Percentiles rank a stretch among this genome's conserved stretches.
These are phyloP conservation scores for Aspergillus taichungensis DNA, from an alignment of 495 filamentous ascomycete species.

Conservation along the genomic window DNA sequence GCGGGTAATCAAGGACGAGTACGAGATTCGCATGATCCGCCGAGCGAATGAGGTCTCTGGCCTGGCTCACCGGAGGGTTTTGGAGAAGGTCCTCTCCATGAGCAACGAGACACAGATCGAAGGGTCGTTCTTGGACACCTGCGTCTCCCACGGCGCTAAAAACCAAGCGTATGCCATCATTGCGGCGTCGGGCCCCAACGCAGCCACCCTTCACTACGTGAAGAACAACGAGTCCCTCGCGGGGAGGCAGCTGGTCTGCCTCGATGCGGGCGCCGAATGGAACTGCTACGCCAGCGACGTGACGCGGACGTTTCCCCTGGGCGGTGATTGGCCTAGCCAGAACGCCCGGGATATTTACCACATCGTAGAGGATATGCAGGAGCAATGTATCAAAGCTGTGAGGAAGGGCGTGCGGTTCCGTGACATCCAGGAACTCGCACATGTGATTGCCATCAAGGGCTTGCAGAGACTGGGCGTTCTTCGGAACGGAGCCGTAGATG, in stretches of 20 bases:
- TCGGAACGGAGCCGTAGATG: constrained; percentile 43
- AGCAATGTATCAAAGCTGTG: constrained; percentile 59
- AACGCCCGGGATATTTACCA: constrained; percentile 64
- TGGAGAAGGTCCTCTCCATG: constrained; percentile 49
- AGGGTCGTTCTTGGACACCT: constrained; percentile 62
- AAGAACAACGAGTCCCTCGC: constrained; percentile 63
- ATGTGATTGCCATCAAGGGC: constrained; percentile 60
- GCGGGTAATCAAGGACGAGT: constrained; percentile 67
- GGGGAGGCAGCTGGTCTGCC: constrained; percentile 60
- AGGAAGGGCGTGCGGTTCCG: constrained; percentile 57
- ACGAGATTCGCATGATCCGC: constrained; percentile 72
- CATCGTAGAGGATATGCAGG: constrained; percentile 76
- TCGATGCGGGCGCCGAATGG: constrained; percentile 84
- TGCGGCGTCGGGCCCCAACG: constrained; percentile 68
- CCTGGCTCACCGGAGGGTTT: constrained; percentile 61
- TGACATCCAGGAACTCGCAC: constrained; percentile 61
- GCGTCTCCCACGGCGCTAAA: constrained; percentile 60
- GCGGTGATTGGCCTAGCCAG: constrained; percentile 47
- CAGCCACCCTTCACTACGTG: constrained; percentile 76
- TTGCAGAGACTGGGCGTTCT: constrained; percentile 63
- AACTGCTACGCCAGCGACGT: constrained; percentile 85
- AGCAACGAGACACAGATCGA: constrained; percentile 78
- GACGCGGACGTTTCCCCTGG: constrained; percentile 76
- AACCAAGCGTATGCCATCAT: constrained; percentile 83
- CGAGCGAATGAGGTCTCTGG: constrained; percentile 70